These are phyloP conservation scores for Mycena chlorophos DNA, from an alignment of 768 basidiomycete species.

Conservation along the genomic window DNA sequence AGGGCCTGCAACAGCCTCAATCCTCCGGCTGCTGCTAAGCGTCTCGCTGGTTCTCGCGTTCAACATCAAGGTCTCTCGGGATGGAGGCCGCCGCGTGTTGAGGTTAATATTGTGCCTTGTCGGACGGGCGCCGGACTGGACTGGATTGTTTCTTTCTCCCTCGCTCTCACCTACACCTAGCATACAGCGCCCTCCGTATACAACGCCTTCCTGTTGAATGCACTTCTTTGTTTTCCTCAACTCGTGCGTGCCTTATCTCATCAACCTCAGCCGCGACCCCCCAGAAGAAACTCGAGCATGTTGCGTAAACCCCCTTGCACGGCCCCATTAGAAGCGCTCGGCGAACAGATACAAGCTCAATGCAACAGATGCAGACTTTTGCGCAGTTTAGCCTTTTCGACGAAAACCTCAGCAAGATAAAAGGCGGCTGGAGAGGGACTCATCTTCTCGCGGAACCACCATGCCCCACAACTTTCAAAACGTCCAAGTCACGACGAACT, in stretches of 20 bases:
- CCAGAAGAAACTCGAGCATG: neutral
- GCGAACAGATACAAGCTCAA: no score
- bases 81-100: neutral
- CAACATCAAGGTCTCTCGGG: neutral
- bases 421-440: neutral
- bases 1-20: conserved; percentile 56
- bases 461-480: neutral
- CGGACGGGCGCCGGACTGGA: conserved; percentile 19
- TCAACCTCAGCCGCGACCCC: neutral
- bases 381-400: neutral
- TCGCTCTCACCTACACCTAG: conserved; percentile 25
- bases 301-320: neutral
- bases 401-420: conserved; percentile 4
- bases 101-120: conserved; percentile 15
- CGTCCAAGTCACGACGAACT: conserved; percentile 15
- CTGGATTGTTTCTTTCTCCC: conserved; percentile 13
- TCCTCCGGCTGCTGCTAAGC: conserved; percentile 62
- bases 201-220: conserved; percentile 24
- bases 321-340: no score
- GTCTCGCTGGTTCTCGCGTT: neutral
- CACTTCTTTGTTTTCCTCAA: conserved; percentile 18
- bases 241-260: conserved; percentile 10
- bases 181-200: conserved; percentile 25
- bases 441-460: neutral
- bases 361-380: neutral